Conservation (phyloP, 2,329 filamentous ascomycete species). For the Paecilomyces sp. region DNA sequence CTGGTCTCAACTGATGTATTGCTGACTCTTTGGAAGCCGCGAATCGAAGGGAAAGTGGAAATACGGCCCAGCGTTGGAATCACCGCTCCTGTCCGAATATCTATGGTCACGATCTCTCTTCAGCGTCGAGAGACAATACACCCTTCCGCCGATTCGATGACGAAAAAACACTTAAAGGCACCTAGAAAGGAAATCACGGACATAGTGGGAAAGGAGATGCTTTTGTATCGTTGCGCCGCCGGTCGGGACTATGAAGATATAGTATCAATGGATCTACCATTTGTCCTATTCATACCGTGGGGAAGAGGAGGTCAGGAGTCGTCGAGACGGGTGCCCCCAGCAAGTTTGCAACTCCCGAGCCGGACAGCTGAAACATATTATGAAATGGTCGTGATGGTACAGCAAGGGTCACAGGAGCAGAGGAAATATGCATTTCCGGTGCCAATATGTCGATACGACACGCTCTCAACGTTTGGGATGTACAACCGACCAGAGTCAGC, state of each 20-base stretch:
- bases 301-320: slow-evolving; percentile 85
- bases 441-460: slow-evolving; percentile 88
- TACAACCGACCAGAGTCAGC: slow-evolving; percentile 93
- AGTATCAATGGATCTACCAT: slow-evolving; percentile 92
- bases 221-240: slow-evolving; percentile 78
- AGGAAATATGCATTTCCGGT: slow-evolving; percentile 89
- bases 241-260: slow-evolving; percentile 83
- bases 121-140: slow-evolving; percentile 94
- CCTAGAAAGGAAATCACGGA: slow-evolving; percentile 86
- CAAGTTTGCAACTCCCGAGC: slow-evolving; percentile 81
- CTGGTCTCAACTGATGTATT: slow-evolving; percentile 3
- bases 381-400: slow-evolving; percentile 90
- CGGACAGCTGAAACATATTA: slow-evolving; percentile 96
- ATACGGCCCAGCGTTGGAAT: slow-evolving; percentile 80
- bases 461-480: slow-evolving; percentile 97
- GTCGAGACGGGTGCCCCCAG: slow-evolving; percentile 82
- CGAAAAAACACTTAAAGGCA: slow-evolving; percentile 84
- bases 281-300: slow-evolving; percentile 95
- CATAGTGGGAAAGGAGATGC: slow-evolving; percentile 90
- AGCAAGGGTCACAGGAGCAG: slow-evolving; percentile 80
- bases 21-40: slow-evolving; percentile 54
- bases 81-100: slow-evolving; percentile 83
- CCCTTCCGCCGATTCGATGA: slow-evolving; percentile 86
- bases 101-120: slow-evolving; percentile 87
- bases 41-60: slow-evolving; percentile 96